phyloP scores from a whole-genome alignment of 345 rosid genomes.

The Sonneratia alba region DNA sequence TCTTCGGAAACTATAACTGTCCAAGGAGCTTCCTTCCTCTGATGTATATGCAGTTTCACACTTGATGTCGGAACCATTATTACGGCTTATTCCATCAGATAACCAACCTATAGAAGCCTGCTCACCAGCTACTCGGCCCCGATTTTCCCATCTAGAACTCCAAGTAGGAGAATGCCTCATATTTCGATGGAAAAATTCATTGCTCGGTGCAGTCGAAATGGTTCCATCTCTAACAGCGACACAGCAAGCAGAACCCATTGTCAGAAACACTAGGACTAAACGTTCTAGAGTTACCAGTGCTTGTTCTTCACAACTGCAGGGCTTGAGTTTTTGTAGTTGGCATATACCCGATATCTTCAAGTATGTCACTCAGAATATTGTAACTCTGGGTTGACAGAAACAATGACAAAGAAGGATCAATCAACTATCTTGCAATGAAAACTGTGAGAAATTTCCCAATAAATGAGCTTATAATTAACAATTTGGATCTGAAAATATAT shows the following conservation, averaged over 20 bases:
- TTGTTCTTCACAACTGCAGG: conserved; percentile 7
- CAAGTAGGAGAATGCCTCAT: conserved; percentile 73
- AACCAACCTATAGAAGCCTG: conserved; percentile 66
- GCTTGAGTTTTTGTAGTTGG: conserved; percentile 9
- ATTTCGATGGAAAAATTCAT: conserved; percentile 56
- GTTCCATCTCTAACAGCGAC: conserved; percentile 88
- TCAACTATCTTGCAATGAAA: neutral
- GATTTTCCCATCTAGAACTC: conserved; percentile 93
- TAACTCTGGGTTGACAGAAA: neutral
- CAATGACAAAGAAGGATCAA: neutral
- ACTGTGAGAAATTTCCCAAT: neutral
- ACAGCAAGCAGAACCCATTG: conserved; percentile 95
- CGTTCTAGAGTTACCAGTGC: conserved; percentile 11
- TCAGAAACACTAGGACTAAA: conserved; percentile 18
- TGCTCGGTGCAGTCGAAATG: conserved; percentile 48
- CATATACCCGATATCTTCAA: neutral
- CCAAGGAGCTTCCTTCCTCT: conserved; percentile 60
- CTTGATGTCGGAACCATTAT: conserved; percentile 51
- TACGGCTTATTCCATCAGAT: conserved; percentile 52
- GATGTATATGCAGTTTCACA: conserved; percentile 51
- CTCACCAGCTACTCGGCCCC: conserved; percentile 97
- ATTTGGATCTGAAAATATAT: neutral
- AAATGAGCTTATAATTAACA: neutral
- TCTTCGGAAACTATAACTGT: conserved; percentile 43
- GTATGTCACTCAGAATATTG: neutral